Conservation (phyloP, 2,329 filamentous ascomycete genomes). For the Paramyrothecium sp. region DNA sequence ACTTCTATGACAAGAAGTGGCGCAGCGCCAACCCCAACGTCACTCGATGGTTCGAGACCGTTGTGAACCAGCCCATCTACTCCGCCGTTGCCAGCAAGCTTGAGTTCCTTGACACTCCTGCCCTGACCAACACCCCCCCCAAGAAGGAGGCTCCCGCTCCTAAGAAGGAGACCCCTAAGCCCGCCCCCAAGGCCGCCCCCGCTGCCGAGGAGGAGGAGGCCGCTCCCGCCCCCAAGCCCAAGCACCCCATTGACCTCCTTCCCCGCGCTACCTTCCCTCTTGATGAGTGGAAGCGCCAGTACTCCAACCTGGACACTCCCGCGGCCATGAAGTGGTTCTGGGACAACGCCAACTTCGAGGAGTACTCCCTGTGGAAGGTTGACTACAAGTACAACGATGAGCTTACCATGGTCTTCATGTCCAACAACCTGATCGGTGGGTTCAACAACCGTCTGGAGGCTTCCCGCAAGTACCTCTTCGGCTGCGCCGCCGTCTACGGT, state of each 20-base stretch:
- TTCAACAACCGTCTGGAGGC: slow-evolving; percentile 97
- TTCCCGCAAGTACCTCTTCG: slow-evolving; percentile 98
- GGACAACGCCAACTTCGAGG: slow-evolving; percentile 89
- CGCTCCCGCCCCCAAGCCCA: slow-evolving; percentile 75
- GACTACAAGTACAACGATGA: slow-evolving; percentile 99
- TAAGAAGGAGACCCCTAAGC: slow-evolving; percentile 70
- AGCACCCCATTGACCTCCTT: slow-evolving; percentile 91
- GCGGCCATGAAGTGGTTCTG: slow-evolving; percentile 96
- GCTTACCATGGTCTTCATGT: slow-evolving; percentile 98
- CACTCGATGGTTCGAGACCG: slow-evolving; percentile 91
- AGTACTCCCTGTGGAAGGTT: slow-evolving; percentile 93
- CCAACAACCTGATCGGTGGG: slow-evolving; percentile 95
- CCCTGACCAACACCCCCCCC: slow-evolving; percentile 67
- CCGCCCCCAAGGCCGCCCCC: slow-evolving; percentile 27
- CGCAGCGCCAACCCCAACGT: slow-evolving; percentile 79
- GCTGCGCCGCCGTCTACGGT: slow-evolving; percentile 85
- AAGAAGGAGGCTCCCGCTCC: slow-evolving; percentile 73
- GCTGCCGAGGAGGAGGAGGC: slow-evolving; percentile 40
- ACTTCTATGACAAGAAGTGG: slow-evolving; percentile 90
- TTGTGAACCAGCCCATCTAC: slow-evolving; percentile 92
- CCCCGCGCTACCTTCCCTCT: slow-evolving; percentile 77
- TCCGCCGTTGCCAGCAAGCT: slow-evolving; percentile 74
- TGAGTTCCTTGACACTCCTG: slow-evolving; percentile 79
- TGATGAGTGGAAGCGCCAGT: slow-evolving; percentile 98
- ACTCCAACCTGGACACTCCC: slow-evolving; percentile 91